Evolutionary conservation across 2,329 filamentous ascomycete species (phyloP), one percentile per base, ranked within the genome.

Genomic region (Davidsoniella virescens): DNA sequence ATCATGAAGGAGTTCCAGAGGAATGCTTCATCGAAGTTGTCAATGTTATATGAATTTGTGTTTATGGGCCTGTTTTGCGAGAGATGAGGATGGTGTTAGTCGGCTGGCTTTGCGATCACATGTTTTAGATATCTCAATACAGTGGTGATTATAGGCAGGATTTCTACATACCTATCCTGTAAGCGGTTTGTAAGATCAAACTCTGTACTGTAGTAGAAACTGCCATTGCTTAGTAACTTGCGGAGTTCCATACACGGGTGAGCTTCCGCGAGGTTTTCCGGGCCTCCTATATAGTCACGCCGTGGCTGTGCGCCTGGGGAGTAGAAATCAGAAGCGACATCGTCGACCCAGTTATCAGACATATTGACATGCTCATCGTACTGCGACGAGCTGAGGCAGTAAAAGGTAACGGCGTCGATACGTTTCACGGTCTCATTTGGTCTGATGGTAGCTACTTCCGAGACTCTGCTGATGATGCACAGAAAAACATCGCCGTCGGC

Each of bases 1-100:
- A 98, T 94, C 87, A 98, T 95, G 66, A 93, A 95, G 3, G 87
- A 93, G 61, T 98, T 98, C 92, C 92, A 98, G 16, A 98, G 67
- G 61, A 94, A 95, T 1, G 84, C 83, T 59, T 87, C 83, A 63
- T 98, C 87, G 54, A 96, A 80, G 59, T 86, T 92, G 61, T 94
- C 87, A 54, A 95, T 87, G 55, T 94, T 85, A 55, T 96, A 88
- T 0, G 83, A 80, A 42, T 80, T 74, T 17, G 78, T 78, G 61
- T 90, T 86, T 51, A 82, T 77, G 12, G 82, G 78, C 58, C 84
- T 87, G 26, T 26, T 33, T 33, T 3, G 29, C 4, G 12, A 33
- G 12, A 54, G 2, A 40, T 36, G 9, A n/a, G n/a, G n/a, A 56
- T 55, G 36, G 33, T 44, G 26, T 43, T 23, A 25, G 38, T 48